Percentiles rank a stretch among this genome's conserved stretches.
Conservation (phyloP, 352 stramenopile species). For the Thalassiosira exigua region DNA sequence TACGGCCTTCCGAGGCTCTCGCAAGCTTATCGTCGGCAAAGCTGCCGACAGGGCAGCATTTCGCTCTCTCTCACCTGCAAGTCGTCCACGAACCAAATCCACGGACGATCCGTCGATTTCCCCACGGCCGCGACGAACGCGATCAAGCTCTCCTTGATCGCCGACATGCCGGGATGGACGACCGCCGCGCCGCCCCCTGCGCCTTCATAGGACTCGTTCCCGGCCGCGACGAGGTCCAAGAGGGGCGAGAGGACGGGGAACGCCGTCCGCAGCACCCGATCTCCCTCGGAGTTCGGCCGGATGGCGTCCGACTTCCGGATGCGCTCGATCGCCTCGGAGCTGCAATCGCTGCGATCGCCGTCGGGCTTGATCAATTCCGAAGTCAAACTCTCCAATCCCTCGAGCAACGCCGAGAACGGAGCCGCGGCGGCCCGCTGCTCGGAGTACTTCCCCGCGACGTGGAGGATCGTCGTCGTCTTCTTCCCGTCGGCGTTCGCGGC, state of each 20-base stretch:
- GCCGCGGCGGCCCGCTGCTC: conserved; percentile 11
- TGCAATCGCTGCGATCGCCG: not conserved
- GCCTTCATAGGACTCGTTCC: not conserved
- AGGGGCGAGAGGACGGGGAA: conserved; percentile 6
- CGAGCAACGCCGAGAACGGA: conserved; percentile 21
- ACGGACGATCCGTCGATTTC: not conserved
- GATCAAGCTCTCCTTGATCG: conserved; percentile 18
- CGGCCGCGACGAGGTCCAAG: too few relatives aligned
- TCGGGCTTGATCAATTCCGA: not conserved
- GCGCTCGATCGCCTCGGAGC: too few relatives aligned
- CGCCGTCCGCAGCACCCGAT: conserved; percentile 7
- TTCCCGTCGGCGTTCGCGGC: not conserved
- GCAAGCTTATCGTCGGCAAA: too few relatives aligned
- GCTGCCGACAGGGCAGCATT: too few relatives aligned
- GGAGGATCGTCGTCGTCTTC: not conserved
- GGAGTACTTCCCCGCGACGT: conserved; percentile 13
- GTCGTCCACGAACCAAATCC: conserved; percentile 50
- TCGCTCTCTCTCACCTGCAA: too few relatives aligned
- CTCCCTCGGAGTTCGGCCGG: not conserved
- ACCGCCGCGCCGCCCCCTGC: not conserved
- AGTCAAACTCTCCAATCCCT: conserved; percentile 12
- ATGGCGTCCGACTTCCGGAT: not conserved
- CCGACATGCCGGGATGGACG: conserved; percentile 7
- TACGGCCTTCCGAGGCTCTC: too few relatives aligned
- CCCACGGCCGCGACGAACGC: conserved; percentile 17